Conservation (phyloP, 225 moss, liverwort and hornwort species). For the Lunularia cruciata region DNA sequence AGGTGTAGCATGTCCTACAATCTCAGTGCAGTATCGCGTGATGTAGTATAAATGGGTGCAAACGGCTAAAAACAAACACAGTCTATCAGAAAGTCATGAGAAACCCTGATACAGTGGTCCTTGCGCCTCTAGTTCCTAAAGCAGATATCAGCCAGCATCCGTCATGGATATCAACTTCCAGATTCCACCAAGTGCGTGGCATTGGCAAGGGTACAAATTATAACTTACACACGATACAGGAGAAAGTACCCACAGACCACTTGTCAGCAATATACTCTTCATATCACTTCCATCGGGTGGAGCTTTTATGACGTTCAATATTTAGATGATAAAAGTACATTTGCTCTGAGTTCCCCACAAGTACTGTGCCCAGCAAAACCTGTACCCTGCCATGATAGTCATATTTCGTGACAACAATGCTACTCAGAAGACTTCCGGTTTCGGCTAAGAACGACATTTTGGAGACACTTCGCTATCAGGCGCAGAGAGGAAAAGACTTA, state of each 20-base stretch:
- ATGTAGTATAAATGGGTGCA: too few species aligned
- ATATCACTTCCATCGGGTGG: slow-evolving; percentile 37
- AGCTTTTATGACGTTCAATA: slow-evolving; percentile 30
- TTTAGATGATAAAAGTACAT: slow-evolving; percentile 32
- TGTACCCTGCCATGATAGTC: slow-evolving; percentile 37
- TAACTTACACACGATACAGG: slow-evolving; percentile 37
- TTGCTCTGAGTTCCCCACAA: slow-evolving; percentile 28
- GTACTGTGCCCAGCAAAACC: slow-evolving; percentile 35
- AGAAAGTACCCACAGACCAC: slow-evolving; percentile 45
- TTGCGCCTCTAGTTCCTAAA: slow-evolving; percentile 1
- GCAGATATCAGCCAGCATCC: not conserved
- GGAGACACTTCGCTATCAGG: too few species aligned
- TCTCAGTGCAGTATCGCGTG: too few species aligned
- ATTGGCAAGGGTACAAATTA: slow-evolving; percentile 31
- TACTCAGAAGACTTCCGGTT: slow-evolving; percentile 10
- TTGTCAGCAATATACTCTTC: slow-evolving; percentile 39
- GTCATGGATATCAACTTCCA: slow-evolving; percentile 14
- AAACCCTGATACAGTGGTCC: not conserved
- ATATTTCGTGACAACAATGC: slow-evolving; percentile 30
- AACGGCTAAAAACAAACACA: too few species aligned
- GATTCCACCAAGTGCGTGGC: slow-evolving; percentile 18
- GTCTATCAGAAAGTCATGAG: not conserved
- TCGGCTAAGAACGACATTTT: too few species aligned
- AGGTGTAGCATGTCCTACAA: too few species aligned
- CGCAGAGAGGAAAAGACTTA: too few species aligned